phyloP scores from a whole-genome alignment of 129 eudicot species.

The Ambrosia trifida region DNA sequence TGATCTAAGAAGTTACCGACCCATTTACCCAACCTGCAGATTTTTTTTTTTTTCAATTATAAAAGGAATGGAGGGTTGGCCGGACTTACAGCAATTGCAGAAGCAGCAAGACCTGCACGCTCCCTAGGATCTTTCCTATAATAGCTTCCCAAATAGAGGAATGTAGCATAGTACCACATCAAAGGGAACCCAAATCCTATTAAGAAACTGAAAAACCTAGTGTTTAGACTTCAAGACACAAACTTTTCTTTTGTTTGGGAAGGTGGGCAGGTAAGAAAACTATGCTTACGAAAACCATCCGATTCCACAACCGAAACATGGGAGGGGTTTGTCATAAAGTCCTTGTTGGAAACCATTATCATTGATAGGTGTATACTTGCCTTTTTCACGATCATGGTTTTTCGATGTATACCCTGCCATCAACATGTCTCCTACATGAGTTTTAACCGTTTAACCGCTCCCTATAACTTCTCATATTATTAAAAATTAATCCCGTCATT shows the following conservation, averaged over 20 bases:
- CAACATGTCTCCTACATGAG: slow-evolving; percentile 35
- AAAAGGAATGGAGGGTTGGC: too few species aligned
- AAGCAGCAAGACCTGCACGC: slow-evolving; percentile 99
- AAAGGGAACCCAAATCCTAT: slow-evolving; percentile 71
- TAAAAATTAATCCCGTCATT: background rate
- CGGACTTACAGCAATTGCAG: slow-evolving; percentile 79
- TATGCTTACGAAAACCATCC: slow-evolving; percentile 97
- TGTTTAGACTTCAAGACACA: background rate
- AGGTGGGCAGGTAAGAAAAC: background rate
- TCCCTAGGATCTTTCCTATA: slow-evolving; percentile 97
- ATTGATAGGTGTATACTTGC: slow-evolving; percentile 70
- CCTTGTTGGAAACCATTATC: slow-evolving; percentile 74
- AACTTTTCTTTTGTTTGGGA: background rate
- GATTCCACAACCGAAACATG: slow-evolving; percentile 97
- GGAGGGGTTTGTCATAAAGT: slow-evolving; percentile 81
- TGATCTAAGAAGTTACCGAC: background rate
- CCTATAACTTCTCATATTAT: slow-evolving; percentile 23
- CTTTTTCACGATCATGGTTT: slow-evolving; percentile 56
- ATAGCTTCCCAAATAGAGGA: slow-evolving; percentile 82
- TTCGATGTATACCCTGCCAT: slow-evolving; percentile 57
- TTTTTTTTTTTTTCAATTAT: too few species aligned
- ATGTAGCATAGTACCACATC: slow-evolving; percentile 89
- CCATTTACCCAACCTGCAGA: too few species aligned
- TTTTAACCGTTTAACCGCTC: slow-evolving; percentile 15
- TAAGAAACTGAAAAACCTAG: slow-evolving; percentile 51